A percentile compares a stretch with the other conserved stretches of the same genome.
Evolutionary conservation across 495 filamentous ascomycete species (phyloP).

Genomic region (Xylaria venustula): DNA sequence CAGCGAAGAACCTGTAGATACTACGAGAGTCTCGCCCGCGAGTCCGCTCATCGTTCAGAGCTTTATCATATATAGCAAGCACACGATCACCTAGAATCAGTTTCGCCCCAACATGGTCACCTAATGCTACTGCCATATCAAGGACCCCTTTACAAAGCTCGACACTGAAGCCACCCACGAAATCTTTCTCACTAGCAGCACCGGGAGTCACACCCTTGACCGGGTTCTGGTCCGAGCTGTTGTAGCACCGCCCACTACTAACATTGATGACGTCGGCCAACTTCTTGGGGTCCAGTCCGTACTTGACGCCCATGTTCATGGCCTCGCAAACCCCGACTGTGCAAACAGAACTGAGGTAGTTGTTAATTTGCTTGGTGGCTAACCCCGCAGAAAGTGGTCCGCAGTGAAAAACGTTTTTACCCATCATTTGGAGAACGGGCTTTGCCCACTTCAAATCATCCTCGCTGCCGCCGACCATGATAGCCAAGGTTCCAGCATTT

Average conservation of each 20-base stretch:
- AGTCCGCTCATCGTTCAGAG: slow-evolving; percentile 14
- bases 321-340: slow-evolving; percentile 16
- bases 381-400: slow-evolving; percentile 17
- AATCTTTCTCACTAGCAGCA: slow-evolving; percentile 13
- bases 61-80: slow-evolving; percentile 12
- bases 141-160: slow-evolving; percentile 16
- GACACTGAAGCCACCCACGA: slow-evolving; percentile 18
- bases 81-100: slow-evolving; percentile 7
- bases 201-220: slow-evolving; percentile 17
- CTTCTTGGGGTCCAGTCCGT: slow-evolving; percentile 20
- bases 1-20: slow-evolving; percentile 14
- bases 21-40: slow-evolving; percentile 17
- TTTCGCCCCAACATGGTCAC: slow-evolving; percentile 14
- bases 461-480: slow-evolving; percentile 23
- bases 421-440: slow-evolving; percentile 17
- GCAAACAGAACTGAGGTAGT: slow-evolving; percentile 20
- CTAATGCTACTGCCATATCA: slow-evolving; percentile 13
- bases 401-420: slow-evolving; percentile 17
- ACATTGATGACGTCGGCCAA: slow-evolving; percentile 19
- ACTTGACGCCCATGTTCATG: slow-evolving; percentile 22
- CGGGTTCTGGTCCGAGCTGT: slow-evolving; percentile 17
- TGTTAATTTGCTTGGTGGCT: slow-evolving; percentile 23
- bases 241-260: slow-evolving; percentile 15
- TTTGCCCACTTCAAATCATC: slow-evolving; percentile 6
- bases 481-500: slow-evolving; percentile 39